Conservation (phyloP, 495 filamentous ascomycete genomes). For the Podospora australis region DNA sequence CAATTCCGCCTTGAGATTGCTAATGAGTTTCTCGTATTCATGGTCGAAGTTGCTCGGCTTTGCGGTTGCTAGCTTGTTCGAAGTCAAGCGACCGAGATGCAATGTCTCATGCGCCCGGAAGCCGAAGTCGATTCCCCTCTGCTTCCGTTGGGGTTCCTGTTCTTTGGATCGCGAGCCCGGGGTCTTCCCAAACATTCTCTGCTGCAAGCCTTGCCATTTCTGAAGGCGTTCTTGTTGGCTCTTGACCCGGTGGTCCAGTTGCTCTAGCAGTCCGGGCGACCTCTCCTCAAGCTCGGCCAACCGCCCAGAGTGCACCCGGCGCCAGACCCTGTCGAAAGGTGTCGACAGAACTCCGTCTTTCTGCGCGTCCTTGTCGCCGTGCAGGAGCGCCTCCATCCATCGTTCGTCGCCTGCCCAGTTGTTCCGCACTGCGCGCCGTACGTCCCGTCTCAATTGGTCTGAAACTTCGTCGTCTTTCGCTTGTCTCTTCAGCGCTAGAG, state of each 20-base stretch:
- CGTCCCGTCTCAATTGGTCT: constrained; percentile 31
- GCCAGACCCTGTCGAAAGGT: constrained; percentile 63
- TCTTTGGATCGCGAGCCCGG: constrained; percentile 19
- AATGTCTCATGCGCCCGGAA: constrained; percentile 43
- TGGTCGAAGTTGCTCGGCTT: constrained; percentile 18
- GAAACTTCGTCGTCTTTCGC: constrained; percentile 22
- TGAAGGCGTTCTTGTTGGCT: constrained; percentile 58
- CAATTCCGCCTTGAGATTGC: constrained; percentile 37
- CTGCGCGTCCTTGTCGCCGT: constrained; percentile 53
- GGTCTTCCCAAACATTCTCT: constrained; percentile 35
- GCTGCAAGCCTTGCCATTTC: constrained; percentile 66
- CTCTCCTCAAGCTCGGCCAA: constrained; percentile 44
- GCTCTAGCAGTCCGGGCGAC: constrained; percentile 46
- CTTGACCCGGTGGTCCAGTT: constrained; percentile 55
- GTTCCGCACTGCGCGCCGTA: constrained; percentile 50
- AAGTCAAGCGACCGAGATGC: constrained; percentile 22
- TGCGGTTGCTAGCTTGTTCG: constrained; percentile 18
- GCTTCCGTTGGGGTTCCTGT: constrained; percentile 17
- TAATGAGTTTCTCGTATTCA: constrained; percentile 40
- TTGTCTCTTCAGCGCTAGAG: constrained; percentile 18
- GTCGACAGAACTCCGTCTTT: constrained; percentile 58
- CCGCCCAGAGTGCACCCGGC: constrained; percentile 48
- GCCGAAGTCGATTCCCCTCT: constrained; percentile 40
- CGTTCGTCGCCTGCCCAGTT: constrained; percentile 71
- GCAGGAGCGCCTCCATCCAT: constrained; percentile 60